Conservation (phyloP, 2,329 filamentous ascomycete species). For the Diaporthe citriasiana region DNA sequence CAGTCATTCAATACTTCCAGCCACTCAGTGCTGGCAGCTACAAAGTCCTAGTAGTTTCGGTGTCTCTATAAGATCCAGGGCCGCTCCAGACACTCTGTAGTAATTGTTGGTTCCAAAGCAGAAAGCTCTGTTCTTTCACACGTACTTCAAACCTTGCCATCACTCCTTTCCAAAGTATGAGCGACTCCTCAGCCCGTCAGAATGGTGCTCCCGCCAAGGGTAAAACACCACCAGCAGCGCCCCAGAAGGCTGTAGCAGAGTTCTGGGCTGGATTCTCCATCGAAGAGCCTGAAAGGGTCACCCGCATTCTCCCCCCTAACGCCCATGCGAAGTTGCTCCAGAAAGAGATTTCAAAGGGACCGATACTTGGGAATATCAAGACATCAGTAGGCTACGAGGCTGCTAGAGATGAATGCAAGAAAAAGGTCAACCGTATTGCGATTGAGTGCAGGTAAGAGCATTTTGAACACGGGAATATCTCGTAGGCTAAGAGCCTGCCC, state of each 20-base stretch:
- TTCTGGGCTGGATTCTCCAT: conserved; percentile 60
- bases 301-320: conserved; percentile 58
- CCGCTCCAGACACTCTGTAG: not conserved
- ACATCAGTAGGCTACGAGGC: conserved; percentile 58
- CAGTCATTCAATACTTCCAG: not conserved
- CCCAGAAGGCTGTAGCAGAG: conserved; percentile 43
- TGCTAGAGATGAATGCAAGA: conserved; percentile 56
- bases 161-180: not conserved
- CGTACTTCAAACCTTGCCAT: not conserved
- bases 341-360: conserved; percentile 44
- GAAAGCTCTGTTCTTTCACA: not conserved
- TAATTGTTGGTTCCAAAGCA: not conserved
- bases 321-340: conserved; percentile 55
- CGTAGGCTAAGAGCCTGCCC: too few relatives aligned
- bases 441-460: conserved; percentile 53
- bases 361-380: conserved; percentile 51
- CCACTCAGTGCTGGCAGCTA: not conserved
- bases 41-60: not conserved
- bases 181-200: not conserved
- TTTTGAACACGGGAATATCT: rapidly evolving
- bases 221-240: not conserved
- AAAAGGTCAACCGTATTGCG: conserved; percentile 56
- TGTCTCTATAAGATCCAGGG: not conserved
- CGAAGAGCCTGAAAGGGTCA: conserved; percentile 58
- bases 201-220: not conserved